Evolutionary conservation across 73 alveolate species (phyloP).

Genomic region (Urostyla sp.): DNA sequence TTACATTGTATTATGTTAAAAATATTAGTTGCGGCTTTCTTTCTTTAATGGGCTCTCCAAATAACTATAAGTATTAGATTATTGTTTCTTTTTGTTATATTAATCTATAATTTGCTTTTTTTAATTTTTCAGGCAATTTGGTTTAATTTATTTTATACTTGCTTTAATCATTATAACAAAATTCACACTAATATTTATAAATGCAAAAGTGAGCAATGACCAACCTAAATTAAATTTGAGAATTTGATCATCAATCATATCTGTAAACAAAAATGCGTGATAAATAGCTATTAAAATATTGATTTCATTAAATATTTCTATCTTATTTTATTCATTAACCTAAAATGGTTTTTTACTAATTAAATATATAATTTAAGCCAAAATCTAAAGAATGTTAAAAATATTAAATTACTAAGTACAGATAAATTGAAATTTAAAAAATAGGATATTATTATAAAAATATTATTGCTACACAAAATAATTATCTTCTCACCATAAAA

Average conservation of each 20-base stretch:
- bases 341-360: neutral
- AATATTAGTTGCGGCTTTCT: too few relatives aligned
- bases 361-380: neutral
- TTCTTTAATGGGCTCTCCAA: too few relatives aligned
- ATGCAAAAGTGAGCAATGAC: neutral
- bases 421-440: neutral
- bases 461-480: neutral
- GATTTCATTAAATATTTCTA: slow-evolving; percentile 5
- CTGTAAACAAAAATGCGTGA: neutral
- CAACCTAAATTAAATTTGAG: neutral
- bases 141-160: too few relatives aligned
- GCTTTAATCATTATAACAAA: too few relatives aligned
- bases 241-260: neutral
- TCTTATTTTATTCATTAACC: neutral
- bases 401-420: too few relatives aligned
- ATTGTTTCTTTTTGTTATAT: too few relatives aligned
- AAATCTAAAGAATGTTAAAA: too few relatives aligned
- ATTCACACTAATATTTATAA: neutral
- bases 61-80: too few relatives aligned
- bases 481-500: neutral
- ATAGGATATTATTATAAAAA: neutral
- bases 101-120: too few relatives aligned
- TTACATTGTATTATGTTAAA: too few relatives aligned
- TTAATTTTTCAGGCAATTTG: too few relatives aligned
- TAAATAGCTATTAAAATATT: neutral